Evolutionary conservation across 2,329 filamentous ascomycete species (phyloP).

Genomic region (Ustulina deusta): DNA sequence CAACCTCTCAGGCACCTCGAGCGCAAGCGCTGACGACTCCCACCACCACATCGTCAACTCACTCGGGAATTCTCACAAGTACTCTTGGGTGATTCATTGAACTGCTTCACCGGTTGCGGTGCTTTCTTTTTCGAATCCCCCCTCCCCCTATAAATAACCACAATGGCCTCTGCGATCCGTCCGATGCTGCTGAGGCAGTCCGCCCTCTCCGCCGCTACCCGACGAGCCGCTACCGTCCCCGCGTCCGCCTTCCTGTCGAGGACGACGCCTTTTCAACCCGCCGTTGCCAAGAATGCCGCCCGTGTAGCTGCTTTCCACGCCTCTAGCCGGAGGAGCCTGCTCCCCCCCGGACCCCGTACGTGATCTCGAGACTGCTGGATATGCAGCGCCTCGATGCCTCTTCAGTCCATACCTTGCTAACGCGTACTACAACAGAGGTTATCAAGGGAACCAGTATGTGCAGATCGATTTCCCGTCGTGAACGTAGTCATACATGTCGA

Average conservation of each 20-base stretch:
- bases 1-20: conserved; percentile 13
- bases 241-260: conserved; percentile 51
- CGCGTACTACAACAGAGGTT: conserved; percentile 65
- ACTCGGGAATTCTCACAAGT: conserved; percentile 5
- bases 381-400: conserved; percentile 7
- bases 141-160: conserved; percentile 16
- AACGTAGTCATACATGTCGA: neutral
- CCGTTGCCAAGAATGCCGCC: conserved; percentile 54
- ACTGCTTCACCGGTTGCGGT: neutral
- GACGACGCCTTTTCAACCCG: conserved; percentile 46
- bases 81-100: conserved; percentile 40
- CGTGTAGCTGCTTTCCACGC: conserved; percentile 88
- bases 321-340: conserved; percentile 77
- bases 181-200: conserved; percentile 68
- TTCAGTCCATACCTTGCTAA: conserved; percentile 57
- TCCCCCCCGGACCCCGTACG: conserved; percentile 89
- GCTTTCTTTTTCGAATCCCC: conserved; percentile 25
- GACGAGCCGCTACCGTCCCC: conserved; percentile 52
- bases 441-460: conserved; percentile 78
- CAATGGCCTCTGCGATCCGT: conserved; percentile 69
- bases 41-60: neutral
- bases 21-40: conserved; percentile 4
- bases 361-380: conserved; percentile 43
- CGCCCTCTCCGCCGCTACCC: conserved; percentile 56
- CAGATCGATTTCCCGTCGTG: neutral